Evolutionary conservation across 441 rosid genomes (phyloP).

Genomic region (Pelargonium fulgidum): DNA sequence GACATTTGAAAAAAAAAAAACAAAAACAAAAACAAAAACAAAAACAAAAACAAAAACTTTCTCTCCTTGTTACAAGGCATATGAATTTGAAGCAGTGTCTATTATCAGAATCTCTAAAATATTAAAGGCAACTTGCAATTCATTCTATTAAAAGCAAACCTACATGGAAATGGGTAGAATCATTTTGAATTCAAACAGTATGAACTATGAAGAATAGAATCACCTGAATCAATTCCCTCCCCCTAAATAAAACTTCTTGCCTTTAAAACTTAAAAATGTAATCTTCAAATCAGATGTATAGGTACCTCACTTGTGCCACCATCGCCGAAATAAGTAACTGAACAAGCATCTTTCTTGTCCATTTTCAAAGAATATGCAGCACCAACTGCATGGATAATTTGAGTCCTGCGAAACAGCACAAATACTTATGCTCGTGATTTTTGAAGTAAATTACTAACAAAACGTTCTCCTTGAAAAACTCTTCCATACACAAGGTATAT

Average conservation of each 20-base stretch:
- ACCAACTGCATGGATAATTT: conserved; percentile 79
- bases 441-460: neutral
- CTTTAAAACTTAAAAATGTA: neutral
- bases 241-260: neutral
- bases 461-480: neutral
- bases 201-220: too few species aligned
- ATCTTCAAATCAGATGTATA: neutral
- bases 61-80: too few species aligned
- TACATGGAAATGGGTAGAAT: neutral
- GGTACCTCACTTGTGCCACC: conserved; percentile 71
- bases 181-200: too few species aligned
- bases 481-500: conserved; percentile 2
- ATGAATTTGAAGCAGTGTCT: neutral
- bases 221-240: neutral
- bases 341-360: conserved; percentile 61
- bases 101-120: neutral
- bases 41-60: too few species aligned
- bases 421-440: neutral
- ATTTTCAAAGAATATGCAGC: conserved; percentile 67
- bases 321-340: conserved; percentile 52
- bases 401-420: conserved; percentile 42
- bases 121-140: neutral
- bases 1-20: neutral
- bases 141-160: neutral
- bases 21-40: too few species aligned